These are phyloP conservation scores for Vitis hybrid DNA, from an alignment of 177 flowering plant species.

Conservation along the genomic window DNA sequence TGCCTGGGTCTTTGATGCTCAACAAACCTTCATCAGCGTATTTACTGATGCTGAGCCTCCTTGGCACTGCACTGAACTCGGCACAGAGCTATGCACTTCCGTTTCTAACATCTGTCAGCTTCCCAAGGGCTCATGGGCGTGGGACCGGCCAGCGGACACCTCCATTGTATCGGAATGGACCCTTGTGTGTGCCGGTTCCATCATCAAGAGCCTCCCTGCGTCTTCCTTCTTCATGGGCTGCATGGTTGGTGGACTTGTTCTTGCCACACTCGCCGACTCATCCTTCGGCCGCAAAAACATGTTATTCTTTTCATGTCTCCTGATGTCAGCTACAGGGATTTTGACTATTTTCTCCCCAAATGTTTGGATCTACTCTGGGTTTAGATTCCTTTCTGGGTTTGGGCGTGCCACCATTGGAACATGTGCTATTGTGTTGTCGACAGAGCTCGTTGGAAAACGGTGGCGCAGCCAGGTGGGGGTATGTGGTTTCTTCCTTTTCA, in stretches of 20 bases:
- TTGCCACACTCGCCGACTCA: constrained; percentile 70
- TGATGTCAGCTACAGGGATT: constrained; percentile 47
- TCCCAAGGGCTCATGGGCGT: constrained; percentile 46
- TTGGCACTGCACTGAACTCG: too few relatives aligned
- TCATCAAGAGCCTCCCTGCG: constrained; percentile 56
- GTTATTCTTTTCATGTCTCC: constrained; percentile 49
- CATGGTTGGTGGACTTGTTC: constrained; percentile 53
- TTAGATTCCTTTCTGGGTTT: constrained; percentile 57
- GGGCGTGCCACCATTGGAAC: constrained; percentile 63
- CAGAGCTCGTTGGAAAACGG: constrained; percentile 61
- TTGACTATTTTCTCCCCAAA: constrained; percentile 43
- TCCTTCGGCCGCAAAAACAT: constrained; percentile 69
- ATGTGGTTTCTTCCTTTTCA: constrained; percentile 50
- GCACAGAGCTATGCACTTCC: too few relatives aligned
- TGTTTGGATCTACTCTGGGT: constrained; percentile 57
- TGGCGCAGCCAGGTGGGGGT: constrained; percentile 66
- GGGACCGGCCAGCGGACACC: constrained; percentile 36
- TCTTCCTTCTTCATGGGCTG: constrained; percentile 71
- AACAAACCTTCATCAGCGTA: constrained; percentile 65
- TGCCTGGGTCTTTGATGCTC: constrained; percentile 62
- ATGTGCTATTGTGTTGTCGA: constrained; percentile 51
- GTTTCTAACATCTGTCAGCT: constrained; percentile 23
- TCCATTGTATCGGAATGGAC: constrained; percentile 62
- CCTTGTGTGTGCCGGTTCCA: constrained; percentile 38
- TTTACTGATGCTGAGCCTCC: constrained; percentile 45